Evolutionary conservation across 2,329 filamentous ascomycete genomes (phyloP), one percentile per base, ranked within the genome.

Genomic region (Colletotrichum sp.): DNA sequence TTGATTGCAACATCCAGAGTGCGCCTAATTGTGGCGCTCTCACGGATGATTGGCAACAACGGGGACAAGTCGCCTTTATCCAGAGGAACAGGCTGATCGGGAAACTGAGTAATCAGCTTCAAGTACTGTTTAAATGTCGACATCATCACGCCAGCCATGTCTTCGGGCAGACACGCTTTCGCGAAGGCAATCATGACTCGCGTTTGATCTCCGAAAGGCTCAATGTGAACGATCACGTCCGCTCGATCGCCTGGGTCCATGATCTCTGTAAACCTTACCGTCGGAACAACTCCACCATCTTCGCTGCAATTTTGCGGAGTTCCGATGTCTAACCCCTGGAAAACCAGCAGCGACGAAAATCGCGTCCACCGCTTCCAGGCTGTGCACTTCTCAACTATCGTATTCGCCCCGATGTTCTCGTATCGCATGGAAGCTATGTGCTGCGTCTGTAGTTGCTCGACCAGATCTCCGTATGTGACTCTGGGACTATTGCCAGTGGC

Each of bases 371-470:
- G 36, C 30, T 29, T 30, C 71, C 66, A 72, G 6, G 70, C 22
- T 5, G 90, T 91, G 80, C 90, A 92, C 57, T 87, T 85, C 49
- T 88, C 85, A 5, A 91, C 84, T 13, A 92, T 87, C 12, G 88
- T 85, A 6, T 86, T 82, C 66, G 88, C 87, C 5, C 89, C 89
- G 36, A 91, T 82, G 52, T 86, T 87, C 79, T 91, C 90, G 77
- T 87, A 87, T 1, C 87, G 86, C 11, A 88, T 85, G 22, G 86
- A 87, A 0, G 85, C 83, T 4, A 87, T 82, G 34, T 88, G 86
- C 72, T 92, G 89, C 1, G 84, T 83, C 57, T 90, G 89, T 4
- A 92, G 80, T 39, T 83, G 81, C 67, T 85, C 63, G 5, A 72
- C 49, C 4, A 68, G 22, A n/a, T 68, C 63, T 15, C 70, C 70